phyloP scores from a whole-genome alignment of 345 rosid species.

The Balakata baccata region DNA sequence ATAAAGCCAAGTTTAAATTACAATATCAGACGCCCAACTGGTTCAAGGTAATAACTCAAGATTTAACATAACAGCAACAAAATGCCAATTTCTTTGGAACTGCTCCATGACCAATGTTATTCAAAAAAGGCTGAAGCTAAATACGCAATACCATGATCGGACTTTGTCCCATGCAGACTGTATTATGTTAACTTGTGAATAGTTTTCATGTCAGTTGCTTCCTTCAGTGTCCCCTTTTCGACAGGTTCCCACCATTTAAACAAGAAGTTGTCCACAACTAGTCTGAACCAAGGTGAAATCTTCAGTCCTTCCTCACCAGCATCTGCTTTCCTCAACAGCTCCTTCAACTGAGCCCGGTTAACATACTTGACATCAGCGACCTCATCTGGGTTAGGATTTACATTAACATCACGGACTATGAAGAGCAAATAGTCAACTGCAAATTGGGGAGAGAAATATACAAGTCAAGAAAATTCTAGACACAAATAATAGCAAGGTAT shows the following conservation, averaged over 20 bases:
- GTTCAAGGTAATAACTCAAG: not conserved
- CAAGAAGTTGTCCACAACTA: slow-evolving; percentile 90
- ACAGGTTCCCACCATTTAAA: slow-evolving; percentile 95
- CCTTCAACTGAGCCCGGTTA: slow-evolving; percentile 71
- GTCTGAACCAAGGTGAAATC: slow-evolving; percentile 92
- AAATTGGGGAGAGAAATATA: slow-evolving; percentile 9
- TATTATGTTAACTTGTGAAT: slow-evolving; percentile 55
- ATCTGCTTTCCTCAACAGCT: slow-evolving; percentile 82
- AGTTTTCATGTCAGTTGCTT: slow-evolving; percentile 68
- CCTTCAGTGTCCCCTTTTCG: slow-evolving; percentile 63
- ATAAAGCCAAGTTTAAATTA: not conserved
- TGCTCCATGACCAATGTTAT: slow-evolving; percentile 12
- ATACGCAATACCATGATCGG: not conserved
- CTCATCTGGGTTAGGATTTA: slow-evolving; percentile 83
- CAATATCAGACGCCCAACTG: not conserved
- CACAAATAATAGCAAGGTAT: not conserved
- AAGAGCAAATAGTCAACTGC: slow-evolving; percentile 91
- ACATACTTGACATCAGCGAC: slow-evolving; percentile 76
- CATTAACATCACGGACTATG: slow-evolving; percentile 68
- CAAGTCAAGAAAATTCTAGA: not conserved
- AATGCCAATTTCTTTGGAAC: slow-evolving; percentile 7
- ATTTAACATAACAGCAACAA: not conserved
- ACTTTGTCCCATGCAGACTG: not conserved
- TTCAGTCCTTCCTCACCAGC: slow-evolving; percentile 79
- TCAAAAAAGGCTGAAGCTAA: not conserved